phyloP scores from a whole-genome alignment of 2,329 filamentous ascomycete species.

The Didymella pomorum region DNA sequence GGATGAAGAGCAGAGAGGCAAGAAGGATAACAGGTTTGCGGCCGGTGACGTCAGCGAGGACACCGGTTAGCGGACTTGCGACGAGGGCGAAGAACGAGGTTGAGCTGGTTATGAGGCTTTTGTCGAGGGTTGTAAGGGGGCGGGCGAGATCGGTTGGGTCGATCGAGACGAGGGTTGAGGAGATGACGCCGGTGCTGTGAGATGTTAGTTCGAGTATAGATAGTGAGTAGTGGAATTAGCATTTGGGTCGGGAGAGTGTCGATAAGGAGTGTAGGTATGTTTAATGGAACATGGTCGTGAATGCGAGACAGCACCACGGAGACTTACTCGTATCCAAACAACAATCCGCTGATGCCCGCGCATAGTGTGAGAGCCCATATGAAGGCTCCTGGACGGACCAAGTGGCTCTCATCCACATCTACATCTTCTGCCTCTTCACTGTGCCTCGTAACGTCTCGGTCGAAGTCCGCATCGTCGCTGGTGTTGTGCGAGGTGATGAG shows the following conservation, averaged over 20 bases:
- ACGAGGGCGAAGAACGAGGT: constrained; percentile 66
- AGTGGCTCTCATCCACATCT: constrained; percentile 41
- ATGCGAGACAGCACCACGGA: too few species aligned
- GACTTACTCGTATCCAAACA: constrained; percentile 68
- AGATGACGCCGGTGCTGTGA: constrained; percentile 66
- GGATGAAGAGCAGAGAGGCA: constrained; percentile 68
- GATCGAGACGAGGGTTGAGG: constrained; percentile 66
- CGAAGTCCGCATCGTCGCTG: not conserved
- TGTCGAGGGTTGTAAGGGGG: constrained; percentile 61
- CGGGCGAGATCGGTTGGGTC: constrained; percentile 60
- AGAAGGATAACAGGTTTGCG: constrained; percentile 82
- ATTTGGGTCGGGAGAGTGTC: too few species aligned
- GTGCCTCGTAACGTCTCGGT: constrained; percentile 19
- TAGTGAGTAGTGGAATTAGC: too few species aligned
- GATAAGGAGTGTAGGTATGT: too few species aligned
- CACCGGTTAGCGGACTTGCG: constrained; percentile 62
- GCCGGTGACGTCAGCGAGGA: constrained; percentile 75
- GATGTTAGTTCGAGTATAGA: not conserved
- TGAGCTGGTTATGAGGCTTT: constrained; percentile 65
- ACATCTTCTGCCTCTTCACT: not conserved
- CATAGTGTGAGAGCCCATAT: constrained; percentile 65
- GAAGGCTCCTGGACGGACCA: constrained; percentile 51
- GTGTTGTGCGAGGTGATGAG: constrained; percentile 30
- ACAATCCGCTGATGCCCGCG: constrained; percentile 64
- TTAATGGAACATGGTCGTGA: too few species aligned